Conservation (phyloP, 169 alveolate species). For the Plasmodium sp. region DNA sequence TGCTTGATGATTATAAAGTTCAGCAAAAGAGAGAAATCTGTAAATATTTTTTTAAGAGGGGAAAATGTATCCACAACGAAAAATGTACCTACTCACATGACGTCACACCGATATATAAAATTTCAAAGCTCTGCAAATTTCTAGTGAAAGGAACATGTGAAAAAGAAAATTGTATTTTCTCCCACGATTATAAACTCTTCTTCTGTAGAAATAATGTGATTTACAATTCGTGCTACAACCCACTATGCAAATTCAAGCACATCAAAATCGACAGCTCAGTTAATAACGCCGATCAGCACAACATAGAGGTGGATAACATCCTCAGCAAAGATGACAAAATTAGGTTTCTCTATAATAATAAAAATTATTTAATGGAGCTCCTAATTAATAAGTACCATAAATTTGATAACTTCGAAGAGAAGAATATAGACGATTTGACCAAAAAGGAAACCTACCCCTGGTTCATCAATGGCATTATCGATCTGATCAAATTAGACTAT, state of each 20-base stretch:
- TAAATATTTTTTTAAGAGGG: conserved; percentile 81
- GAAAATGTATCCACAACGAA: conserved; percentile 81
- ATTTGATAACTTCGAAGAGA: conserved; percentile 2
- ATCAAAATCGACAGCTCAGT: conserved; percentile 18
- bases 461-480: conserved; percentile 68
- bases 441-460: conserved; percentile 60
- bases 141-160: conserved; percentile 74
- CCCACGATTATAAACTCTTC: conserved; percentile 82
- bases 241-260: conserved; percentile 81
- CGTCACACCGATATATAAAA: conserved; percentile 84
- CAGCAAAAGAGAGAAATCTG: conserved; percentile 72
- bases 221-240: conserved; percentile 73
- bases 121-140: conserved; percentile 82
- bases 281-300: conserved; percentile 25
- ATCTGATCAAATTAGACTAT: conserved; percentile 37
- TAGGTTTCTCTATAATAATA: conserved; percentile 83
- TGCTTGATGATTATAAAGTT: conserved; percentile 7
- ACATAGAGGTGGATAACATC: conserved; percentile 52
- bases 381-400: conserved; percentile 45
- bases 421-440: conserved; percentile 7
- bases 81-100: conserved; percentile 83
- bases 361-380: conserved; percentile 76
- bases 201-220: conserved; percentile 81
- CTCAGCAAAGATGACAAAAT: conserved; percentile 83
- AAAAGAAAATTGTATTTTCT: conserved; percentile 81